Percentiles rank a stretch among this genome's conserved stretches.
These are phyloP conservation scores for Candida qinlingensis DNA, from an alignment of 805 yeast genomes.

Conservation along the genomic window DNA sequence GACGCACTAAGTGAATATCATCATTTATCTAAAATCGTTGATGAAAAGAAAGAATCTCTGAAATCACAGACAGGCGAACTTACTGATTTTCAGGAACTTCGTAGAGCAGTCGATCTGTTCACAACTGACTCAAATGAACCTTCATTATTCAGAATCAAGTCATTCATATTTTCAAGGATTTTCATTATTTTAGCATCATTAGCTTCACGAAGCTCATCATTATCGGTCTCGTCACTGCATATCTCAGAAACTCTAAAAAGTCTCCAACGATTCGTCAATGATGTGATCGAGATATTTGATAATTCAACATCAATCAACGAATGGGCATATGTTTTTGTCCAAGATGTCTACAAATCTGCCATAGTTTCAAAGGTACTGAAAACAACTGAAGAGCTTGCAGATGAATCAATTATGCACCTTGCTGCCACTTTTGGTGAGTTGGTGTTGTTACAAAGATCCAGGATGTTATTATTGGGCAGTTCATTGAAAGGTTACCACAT, in stretches of 20 bases:
- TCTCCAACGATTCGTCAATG: conserved; percentile 33
- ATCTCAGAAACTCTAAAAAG: conserved; percentile 34
- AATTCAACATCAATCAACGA: conserved; percentile 31
- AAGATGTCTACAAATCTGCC: conserved; percentile 32
- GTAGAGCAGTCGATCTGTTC: not conserved
- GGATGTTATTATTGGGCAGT: conserved; percentile 31
- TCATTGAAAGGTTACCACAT: conserved; percentile 25
- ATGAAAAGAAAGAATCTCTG: conserved; percentile 13
- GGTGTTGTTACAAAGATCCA: conserved; percentile 41
- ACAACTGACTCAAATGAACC: not conserved
- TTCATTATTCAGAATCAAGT: conserved; percentile 12
- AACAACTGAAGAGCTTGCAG: conserved; percentile 19
- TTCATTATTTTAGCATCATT: conserved; percentile 32
- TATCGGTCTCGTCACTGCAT: conserved; percentile 37
- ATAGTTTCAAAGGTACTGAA: conserved; percentile 10
- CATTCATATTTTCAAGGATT: conserved; percentile 33
- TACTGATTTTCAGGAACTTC: not conserved
- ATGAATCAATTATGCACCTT: conserved; percentile 21
- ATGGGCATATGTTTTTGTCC: conserved; percentile 35
- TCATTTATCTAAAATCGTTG: conserved; percentile 33
- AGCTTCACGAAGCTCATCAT: conserved; percentile 31
- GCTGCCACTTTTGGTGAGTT: conserved; percentile 45
- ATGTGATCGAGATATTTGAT: conserved; percentile 26
- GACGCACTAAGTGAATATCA: conserved; percentile 55
- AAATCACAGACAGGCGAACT: not conserved